A percentile compares a stretch with the other conserved stretches of the same genome.
These are phyloP conservation scores for Saitozyma sp. DNA, from an alignment of 768 basidiomycete genomes.

Conservation along the genomic window DNA sequence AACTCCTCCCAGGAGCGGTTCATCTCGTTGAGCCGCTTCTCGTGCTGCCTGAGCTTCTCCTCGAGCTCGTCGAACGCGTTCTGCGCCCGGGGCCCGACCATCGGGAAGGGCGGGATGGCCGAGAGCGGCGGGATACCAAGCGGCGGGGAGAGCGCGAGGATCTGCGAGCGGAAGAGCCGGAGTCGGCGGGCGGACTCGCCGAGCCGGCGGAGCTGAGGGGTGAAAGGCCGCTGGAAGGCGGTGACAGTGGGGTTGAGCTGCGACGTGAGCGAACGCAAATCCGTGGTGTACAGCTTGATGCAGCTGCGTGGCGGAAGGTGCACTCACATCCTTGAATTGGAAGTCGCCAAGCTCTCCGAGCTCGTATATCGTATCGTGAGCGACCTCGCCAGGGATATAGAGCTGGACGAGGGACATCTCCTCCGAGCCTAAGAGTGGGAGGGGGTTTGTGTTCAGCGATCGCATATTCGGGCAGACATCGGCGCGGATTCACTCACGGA, in stretches of 20 bases:
- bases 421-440: constrained; percentile 72
- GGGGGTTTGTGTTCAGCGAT: neutral
- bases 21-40: constrained; percentile 80
- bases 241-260: constrained; percentile 93
- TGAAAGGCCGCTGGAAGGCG: constrained; percentile 97
- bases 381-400: constrained; percentile 94
- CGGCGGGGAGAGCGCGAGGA: constrained; percentile 78
- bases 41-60: constrained; percentile 79
- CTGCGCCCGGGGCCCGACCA: constrained; percentile 86
- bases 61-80: constrained; percentile 93
- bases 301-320: neutral
- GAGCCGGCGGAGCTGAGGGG: constrained; percentile 88
- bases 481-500: constrained; percentile 63
- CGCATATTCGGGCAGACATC: neutral
- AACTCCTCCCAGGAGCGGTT: constrained; percentile 88
- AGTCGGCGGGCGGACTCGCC: constrained; percentile 96
- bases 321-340: constrained; percentile 93
- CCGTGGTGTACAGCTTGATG: neutral
- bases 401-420: constrained; percentile 97
- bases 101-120: constrained; percentile 81
- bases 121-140: constrained; percentile 79
- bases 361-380: constrained; percentile 93
- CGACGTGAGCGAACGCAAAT: constrained; percentile 2
- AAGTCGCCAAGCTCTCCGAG: constrained; percentile 93
- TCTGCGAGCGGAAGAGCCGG: constrained; percentile 82